Base-by-base conservation (phyloP, 495 filamentous ascomycete species). In the Bathelium albidoporum region DNA sequence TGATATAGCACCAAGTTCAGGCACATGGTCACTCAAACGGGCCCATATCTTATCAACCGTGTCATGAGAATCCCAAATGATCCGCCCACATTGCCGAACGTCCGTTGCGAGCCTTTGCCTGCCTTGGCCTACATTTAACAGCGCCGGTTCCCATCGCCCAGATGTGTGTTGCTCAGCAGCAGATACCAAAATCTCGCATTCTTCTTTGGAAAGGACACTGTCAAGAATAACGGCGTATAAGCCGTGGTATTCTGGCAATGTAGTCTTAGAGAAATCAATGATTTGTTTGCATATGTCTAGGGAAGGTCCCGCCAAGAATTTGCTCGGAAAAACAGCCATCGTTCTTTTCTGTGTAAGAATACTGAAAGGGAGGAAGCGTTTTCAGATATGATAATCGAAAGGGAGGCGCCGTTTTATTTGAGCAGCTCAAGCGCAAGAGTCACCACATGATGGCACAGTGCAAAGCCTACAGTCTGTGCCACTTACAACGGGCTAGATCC, bases 111-210 rank as follows among this genome's bases (percentile, higher is more conserved):
- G 67, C 39, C 77, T 70, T 76, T 93, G 82, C 43, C 67, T 76
- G 16, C 87, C 86, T 32, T 70, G 70, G 28, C 89, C 89, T 58
- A 83, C 71, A 69, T 91, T 91, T 65, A 94, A 80, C 77, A 88
- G 80, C 5, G 87, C 87, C 7, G 80, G 78, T 29, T 78, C 73
- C 87, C 87, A 90, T 3, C 58, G 62, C 0, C 74, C 66, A 20
- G 64, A 49, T 10, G 68, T 66, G 3, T 59, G 70, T 32, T 71
- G 63, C 61, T 76, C 67, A 14, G 74, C 78, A 16, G 67, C 68
- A 18, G 65, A 59, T 29, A 79, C 45, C 9, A 80, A 62, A 11
- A 32, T 59, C 9, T 70, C 59, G 60, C 78, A 80, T 68, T 80
- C 78, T 16, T 67, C 62, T 7, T 65, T 65, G 2, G 75, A 71